A percentile compares a stretch with the other conserved stretches of the same genome.
These are phyloP conservation scores for Tetradesmus obliquus DNA, from an alignment of 139 green algal genomes.

Conservation along the genomic window DNA sequence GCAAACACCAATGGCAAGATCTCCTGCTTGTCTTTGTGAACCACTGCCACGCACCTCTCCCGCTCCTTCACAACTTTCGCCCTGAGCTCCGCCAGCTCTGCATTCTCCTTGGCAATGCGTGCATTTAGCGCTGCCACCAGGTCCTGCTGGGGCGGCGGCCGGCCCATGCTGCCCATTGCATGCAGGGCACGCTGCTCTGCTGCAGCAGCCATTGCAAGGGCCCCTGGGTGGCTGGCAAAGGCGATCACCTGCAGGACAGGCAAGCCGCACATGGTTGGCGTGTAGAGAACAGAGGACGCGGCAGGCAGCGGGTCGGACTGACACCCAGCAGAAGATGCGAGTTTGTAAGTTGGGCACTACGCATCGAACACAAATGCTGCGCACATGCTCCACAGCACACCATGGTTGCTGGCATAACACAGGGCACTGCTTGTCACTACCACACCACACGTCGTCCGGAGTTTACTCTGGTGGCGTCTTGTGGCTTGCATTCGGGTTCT, in stretches of 20 bases:
- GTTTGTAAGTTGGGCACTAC: too few relatives aligned
- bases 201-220: constrained; percentile 1
- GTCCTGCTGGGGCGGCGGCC: neutral
- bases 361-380: too few relatives aligned
- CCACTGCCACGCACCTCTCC: constrained; percentile 36
- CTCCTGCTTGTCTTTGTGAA: neutral
- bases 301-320: neutral
- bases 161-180: neutral
- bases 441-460: too few relatives aligned
- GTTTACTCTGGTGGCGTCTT: too few relatives aligned
- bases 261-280: neutral
- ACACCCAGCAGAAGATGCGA: too few relatives aligned
- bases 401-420: too few relatives aligned
- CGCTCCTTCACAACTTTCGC: constrained; percentile 58
- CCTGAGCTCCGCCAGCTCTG: constrained; percentile 63
- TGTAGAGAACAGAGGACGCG: neutral
- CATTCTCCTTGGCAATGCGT: constrained; percentile 49
- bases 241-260: constrained; percentile 18
- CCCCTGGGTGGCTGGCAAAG: constrained; percentile 28
- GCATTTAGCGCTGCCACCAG: constrained; percentile 31
- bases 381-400: too few relatives aligned
- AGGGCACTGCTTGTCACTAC: too few relatives aligned
- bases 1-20: neutral
- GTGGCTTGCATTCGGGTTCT: too few relatives aligned
- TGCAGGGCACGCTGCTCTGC: neutral